Conservation (phyloP, 2,329 filamentous ascomycete genomes). For the Arthrinium phaeospermum region DNA sequence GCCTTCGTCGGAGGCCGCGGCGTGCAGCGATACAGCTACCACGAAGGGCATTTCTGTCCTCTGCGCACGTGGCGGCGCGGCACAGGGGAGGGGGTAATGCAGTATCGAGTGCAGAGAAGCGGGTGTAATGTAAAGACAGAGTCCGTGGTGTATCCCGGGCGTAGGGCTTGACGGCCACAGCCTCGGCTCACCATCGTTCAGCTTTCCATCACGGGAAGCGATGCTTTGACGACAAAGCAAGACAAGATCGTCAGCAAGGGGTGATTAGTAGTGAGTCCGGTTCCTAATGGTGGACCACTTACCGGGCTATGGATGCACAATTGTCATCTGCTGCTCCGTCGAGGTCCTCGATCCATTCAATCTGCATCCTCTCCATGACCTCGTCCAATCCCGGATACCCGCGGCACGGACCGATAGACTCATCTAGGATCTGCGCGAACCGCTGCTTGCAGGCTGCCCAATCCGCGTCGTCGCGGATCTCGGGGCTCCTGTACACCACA, state of each 20-base stretch:
- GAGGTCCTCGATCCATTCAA: slow-evolving; percentile 26
- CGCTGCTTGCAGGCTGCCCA: slow-evolving; percentile 27
- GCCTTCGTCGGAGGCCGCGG: neutral
- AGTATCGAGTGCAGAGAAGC: slow-evolving; percentile 24
- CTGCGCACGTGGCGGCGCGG: slow-evolving; percentile 22
- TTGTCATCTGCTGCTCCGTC: neutral
- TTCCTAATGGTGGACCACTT: neutral
- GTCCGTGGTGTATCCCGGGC: no score
- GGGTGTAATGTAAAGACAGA: no score
- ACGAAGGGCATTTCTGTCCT: slow-evolving; percentile 28
- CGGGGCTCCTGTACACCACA: slow-evolving; percentile 27
- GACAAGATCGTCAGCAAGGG: neutral
- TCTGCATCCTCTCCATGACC: slow-evolving; percentile 25
- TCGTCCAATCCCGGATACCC: slow-evolving; percentile 24
- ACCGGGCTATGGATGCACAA: neutral
- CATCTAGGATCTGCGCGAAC: slow-evolving; percentile 26
- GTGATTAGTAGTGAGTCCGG: neutral
- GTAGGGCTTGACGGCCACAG: neutral
- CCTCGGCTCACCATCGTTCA: neutral
- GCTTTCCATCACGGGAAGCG: neutral
- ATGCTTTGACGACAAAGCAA: neutral
- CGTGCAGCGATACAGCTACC: slow-evolving; percentile 25
- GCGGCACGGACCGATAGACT: slow-evolving; percentile 20
- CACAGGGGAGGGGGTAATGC: slow-evolving; percentile 23
- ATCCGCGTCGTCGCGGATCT: slow-evolving; percentile 21